phyloP scores from a whole-genome alignment of 176 grass and related monocot genomes.

The Phoenix dactylifera region DNA sequence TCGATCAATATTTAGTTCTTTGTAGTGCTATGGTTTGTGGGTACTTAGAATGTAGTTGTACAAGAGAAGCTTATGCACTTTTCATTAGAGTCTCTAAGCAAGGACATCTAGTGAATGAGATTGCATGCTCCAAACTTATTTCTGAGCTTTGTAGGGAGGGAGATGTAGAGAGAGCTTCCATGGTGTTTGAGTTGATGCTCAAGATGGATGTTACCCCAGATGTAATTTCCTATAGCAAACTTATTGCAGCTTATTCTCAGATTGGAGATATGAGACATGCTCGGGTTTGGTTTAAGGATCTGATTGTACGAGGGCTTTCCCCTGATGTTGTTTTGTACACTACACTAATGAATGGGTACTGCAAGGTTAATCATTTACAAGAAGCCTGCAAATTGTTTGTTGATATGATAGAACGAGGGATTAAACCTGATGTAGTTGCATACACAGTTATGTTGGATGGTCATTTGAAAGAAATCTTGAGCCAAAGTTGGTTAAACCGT shows the following conservation, averaged over 20 bases:
- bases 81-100: conserved; percentile 50
- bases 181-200: conserved; percentile 48
- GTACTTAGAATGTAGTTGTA: conserved; percentile 53
- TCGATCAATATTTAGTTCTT: conserved; percentile 7
- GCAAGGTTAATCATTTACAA: conserved; percentile 31
- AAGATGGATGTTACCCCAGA: conserved; percentile 47
- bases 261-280: conserved; percentile 38
- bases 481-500: conserved; percentile 15
- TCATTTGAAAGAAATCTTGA: conserved; percentile 19
- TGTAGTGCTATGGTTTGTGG: conserved; percentile 83
- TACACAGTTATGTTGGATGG: conserved; percentile 38
- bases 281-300: conserved; percentile 47
- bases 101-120: conserved; percentile 47
- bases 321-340: conserved; percentile 56
- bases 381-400: conserved; percentile 44
- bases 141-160: conserved; percentile 46
- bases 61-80: conserved; percentile 43
- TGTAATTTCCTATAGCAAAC: conserved; percentile 47
- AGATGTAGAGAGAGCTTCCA: conserved; percentile 45
- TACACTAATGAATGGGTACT: conserved; percentile 58
- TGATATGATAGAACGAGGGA: conserved; percentile 41
- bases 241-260: conserved; percentile 56
- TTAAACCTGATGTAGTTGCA: conserved; percentile 55
- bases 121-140: conserved; percentile 38
- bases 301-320: conserved; percentile 36